Evolutionary conservation across 768 basidiomycete species (phyloP), one percentile per base, ranked within the genome.

Genomic region (Phallus indusiatus): DNA sequence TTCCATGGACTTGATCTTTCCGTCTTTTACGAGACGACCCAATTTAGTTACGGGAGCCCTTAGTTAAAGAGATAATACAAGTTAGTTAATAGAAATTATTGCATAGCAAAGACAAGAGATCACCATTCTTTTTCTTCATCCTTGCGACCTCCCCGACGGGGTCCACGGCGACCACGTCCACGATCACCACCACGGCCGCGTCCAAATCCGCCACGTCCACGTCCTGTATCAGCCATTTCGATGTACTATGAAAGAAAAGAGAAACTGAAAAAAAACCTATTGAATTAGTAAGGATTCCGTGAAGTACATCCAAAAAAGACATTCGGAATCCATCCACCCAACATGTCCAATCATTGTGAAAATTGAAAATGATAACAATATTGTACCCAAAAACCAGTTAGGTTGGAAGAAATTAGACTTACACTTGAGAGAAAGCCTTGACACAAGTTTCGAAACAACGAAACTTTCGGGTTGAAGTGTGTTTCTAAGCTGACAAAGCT

Each of bases 41-140:
- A 99, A 89, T 75, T 98, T 99, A 73, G 96, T 98, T 75, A 97
- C 94, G 67, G 96, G 95, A 62, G 86, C 85, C 94, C 92, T 94
- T 67, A 3, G 21, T 8, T 21, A 60, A 14, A 18, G 18, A 48
- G n/a, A 5, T 5, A 28, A 22, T 18, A 49, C 1, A 36, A 24
- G 10, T 17, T 5, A 3, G 3, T 12, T 35, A 50, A 51, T 42
- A 0, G n/a, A 36, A 12, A 20, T 22, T 8, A 34, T 5, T 37
- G n/a, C 21, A 0, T 2, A 49, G 17, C 4, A 22, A 48, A 1
- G 46, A 34, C 18, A 33, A n/a, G 14, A 33, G 74, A 79, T 73
- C 72, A 96, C 95, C 96, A 98, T 74, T 98, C 96, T 81, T 98
- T 97, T 78, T 98, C 96, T 74, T 98, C 96, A 70, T 99, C 96